Base-by-base conservation (phyloP, 306 rosid genomes). In the Sesbania bispinosa region DNA sequence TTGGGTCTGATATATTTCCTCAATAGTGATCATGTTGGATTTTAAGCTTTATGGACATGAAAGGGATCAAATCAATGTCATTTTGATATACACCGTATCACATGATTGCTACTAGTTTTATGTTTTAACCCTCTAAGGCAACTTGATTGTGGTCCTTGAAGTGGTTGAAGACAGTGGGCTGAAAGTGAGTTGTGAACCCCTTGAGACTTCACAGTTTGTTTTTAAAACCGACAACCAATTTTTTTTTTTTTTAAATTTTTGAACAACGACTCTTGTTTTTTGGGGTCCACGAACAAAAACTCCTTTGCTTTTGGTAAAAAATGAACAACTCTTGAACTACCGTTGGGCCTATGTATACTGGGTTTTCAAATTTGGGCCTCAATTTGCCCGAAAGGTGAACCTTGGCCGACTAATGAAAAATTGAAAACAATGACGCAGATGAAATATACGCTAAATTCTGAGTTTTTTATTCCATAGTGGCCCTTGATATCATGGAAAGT, bases 141-240 rank as follows among this genome's bases (percentile, higher is more conserved):
- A 46, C 29, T 57, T 74, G 20, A 32, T 66, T 59, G 74, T 75
- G 79, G 83, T 70, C 81, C 81, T 78, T 52, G 1, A 27, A 24
- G 16, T 65, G 26, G 58, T 71, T 64, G 8, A 65, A 46, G 38
- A 64, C 41, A 78, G 32, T 75, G 53, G 21, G 27, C 2, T 45
- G 66, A 68, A 35, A 55, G 58, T 38, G 71, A 78, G 57, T 38
- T 47, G 10, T 70, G 79, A 48, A 60, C 65, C 58, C 26, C 53
- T 47, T 35, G 16, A 11, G 13, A 46, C 23, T 47, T 6, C 15
- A 38, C 29, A 51, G 33, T 11, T 29, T 62, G 59, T 7, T 71
- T 62, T 38, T 29, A 5, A 21, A 11, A 18, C 2, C 13, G 29
- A 27, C 41, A 35, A 26, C 4, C 4, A n/a, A n/a, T n/a, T n/a